Conservation (phyloP, 2,329 filamentous ascomycete genomes). For the Lasiodiplodia theobromae region DNA sequence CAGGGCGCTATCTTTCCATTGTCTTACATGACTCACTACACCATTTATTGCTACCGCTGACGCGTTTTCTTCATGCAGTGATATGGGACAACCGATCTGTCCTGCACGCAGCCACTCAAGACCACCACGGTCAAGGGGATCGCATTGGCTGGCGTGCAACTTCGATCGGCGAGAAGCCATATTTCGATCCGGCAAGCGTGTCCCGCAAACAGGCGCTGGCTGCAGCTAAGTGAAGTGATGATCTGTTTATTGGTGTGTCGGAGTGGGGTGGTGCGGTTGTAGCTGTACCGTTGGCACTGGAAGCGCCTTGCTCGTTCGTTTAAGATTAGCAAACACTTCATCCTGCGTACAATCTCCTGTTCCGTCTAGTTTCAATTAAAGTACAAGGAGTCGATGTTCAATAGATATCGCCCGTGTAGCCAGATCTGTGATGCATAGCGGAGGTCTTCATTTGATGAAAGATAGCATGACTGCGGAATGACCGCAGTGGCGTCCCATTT, state of each 20-base stretch:
- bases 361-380: too few species aligned
- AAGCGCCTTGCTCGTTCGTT: background rate
- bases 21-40: slow-evolving; percentile 32
- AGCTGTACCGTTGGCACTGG: slow-evolving; percentile 21
- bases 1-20: background rate
- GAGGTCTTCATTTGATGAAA: too few species aligned
- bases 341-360: too few species aligned
- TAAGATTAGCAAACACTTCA: too few species aligned
- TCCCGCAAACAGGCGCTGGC: slow-evolving; percentile 36
- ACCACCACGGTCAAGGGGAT: slow-evolving; percentile 36
- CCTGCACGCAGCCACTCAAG: slow-evolving; percentile 43
- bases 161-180: slow-evolving; percentile 49
- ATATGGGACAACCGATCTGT: slow-evolving; percentile 5
- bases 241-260: background rate
- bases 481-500: too few species aligned
- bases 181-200: slow-evolving; percentile 45
- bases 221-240: background rate
- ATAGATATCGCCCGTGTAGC: too few species aligned
- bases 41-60: slow-evolving; percentile 41
- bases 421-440: too few species aligned
- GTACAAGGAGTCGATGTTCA: too few species aligned
- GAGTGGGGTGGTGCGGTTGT: background rate
- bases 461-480: too few species aligned
- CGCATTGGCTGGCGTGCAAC: slow-evolving; percentile 48
- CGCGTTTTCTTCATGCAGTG: background rate